Evolutionary conservation across 2,329 filamentous ascomycete genomes (phyloP).

Genomic region (Scedosporium dehoogii): DNA sequence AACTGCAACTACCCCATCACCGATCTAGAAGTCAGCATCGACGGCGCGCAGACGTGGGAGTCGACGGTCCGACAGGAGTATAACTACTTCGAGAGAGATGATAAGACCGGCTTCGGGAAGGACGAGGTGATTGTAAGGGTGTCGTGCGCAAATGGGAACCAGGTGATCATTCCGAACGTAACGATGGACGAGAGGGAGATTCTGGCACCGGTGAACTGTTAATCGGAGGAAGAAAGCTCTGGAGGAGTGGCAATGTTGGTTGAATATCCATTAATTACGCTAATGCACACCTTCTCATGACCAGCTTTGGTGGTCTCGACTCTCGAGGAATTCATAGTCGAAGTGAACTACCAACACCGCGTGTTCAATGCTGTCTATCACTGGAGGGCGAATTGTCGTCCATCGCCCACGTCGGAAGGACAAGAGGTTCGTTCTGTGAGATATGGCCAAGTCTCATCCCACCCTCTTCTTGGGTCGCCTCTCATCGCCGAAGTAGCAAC

Average conservation of each 20-base stretch:
- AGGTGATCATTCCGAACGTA: slow-evolving; percentile 12
- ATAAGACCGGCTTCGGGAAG: slow-evolving; percentile 12
- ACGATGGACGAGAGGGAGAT: slow-evolving; percentile 6
- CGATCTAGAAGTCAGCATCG: slow-evolving; percentile 10
- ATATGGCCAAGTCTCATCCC: too few relatives aligned
- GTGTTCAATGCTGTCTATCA: too few relatives aligned
- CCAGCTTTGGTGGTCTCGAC: background rate
- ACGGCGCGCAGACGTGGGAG: slow-evolving; percentile 9
- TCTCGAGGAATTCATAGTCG: too few relatives aligned
- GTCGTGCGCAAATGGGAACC: slow-evolving; percentile 14
- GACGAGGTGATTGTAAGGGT: slow-evolving; percentile 12
- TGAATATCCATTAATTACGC: background rate
- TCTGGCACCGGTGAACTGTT: slow-evolving; percentile 11
- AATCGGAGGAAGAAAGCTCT: background rate
- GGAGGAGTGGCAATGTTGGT: background rate
- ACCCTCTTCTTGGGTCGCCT: too few relatives aligned
- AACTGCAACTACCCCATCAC: slow-evolving; percentile 11
- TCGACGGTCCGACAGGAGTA: slow-evolving; percentile 9
- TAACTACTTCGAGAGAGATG: slow-evolving; percentile 15
- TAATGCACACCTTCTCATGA: background rate
- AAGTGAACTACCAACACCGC: too few relatives aligned
- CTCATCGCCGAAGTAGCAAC: too few relatives aligned
- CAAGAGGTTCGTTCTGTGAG: too few relatives aligned
- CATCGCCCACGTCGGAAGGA: too few relatives aligned
- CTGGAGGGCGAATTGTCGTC: too few relatives aligned